Conservation (phyloP, 2,329 filamentous ascomycete species). For the Parastagonospora nodorum region DNA sequence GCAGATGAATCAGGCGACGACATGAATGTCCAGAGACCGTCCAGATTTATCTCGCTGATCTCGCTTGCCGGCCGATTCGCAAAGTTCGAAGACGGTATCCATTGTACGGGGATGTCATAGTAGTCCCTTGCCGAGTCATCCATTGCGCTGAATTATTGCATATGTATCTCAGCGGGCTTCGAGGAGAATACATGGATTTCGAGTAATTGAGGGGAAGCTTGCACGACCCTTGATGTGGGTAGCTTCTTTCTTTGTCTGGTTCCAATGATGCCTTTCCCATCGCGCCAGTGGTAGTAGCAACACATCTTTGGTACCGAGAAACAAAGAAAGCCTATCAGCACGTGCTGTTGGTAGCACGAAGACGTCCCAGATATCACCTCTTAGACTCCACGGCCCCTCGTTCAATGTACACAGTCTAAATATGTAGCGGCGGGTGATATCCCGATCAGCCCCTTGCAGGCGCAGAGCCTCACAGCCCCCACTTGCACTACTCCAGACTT, state of each 20-base stretch:
- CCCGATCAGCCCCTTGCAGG: constrained; percentile 3
- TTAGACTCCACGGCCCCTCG: neutral
- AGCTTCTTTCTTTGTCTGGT: constrained; percentile 6
- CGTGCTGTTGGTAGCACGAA: neutral
- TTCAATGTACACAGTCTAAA: neutral
- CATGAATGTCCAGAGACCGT: constrained; percentile 16
- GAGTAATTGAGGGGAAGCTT: neutral
- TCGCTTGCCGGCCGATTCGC: constrained; percentile 28
- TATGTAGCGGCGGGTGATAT: neutral
- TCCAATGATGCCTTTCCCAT: neutral
- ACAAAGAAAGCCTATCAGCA: neutral
- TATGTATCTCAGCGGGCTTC: neutral
- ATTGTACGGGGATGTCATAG: constrained; percentile 26
- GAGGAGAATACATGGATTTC: neutral
- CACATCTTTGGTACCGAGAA: neutral
- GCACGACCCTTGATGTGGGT: neutral
- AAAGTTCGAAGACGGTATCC: constrained; percentile 30
- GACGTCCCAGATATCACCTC: neutral
- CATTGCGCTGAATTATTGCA: constrained; percentile 3
- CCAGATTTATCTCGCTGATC: constrained; percentile 24
- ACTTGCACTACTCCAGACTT: neutral
- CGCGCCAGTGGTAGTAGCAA: neutral
- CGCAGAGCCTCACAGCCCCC: constrained; percentile 3
- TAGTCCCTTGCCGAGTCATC: constrained; percentile 18
- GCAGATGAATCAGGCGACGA: constrained; percentile 6